phyloP scores from a whole-genome alignment of 2,329 filamentous ascomycete genomes.

The Trichoderma asperellum region DNA sequence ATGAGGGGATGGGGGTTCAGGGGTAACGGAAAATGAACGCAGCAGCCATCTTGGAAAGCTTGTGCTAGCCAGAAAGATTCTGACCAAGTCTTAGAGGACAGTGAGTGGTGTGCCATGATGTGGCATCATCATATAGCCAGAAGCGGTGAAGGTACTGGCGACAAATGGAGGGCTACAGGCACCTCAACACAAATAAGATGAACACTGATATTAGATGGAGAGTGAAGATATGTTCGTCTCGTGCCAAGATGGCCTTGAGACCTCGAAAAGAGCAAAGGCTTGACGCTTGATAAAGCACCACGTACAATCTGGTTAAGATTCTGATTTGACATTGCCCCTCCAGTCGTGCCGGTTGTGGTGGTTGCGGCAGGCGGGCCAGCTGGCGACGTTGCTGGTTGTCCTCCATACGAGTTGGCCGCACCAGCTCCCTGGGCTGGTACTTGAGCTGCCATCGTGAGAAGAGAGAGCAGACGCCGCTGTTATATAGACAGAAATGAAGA shows the following conservation, averaged over 20 bases:
- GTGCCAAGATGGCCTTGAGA: not conserved
- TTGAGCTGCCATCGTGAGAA: conserved; percentile 42
- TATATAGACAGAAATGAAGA: not conserved
- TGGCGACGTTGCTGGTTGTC: conserved; percentile 43
- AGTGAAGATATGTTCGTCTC: not conserved
- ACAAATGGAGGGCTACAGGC: not conserved
- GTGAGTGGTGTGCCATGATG: not conserved
- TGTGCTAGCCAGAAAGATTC: not conserved
- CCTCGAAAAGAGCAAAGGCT: conserved; percentile 14
- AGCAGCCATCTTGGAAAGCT: not conserved
- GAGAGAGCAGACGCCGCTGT: not conserved
- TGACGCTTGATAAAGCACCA: conserved; percentile 35
- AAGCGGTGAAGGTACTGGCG: not conserved
- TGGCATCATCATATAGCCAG: not conserved
- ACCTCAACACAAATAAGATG: not conserved
- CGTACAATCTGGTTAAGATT: conserved; percentile 96
- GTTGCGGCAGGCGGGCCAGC: conserved; percentile 39
- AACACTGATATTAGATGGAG: not conserved
- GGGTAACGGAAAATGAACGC: not conserved
- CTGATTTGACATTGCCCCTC: conserved; percentile 70
- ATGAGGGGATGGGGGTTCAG: not conserved
- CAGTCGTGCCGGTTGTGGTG: conserved; percentile 36
- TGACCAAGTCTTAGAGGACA: no score
- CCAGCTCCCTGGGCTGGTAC: conserved; percentile 38
- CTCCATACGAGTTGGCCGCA: conserved; percentile 40